Base-by-base conservation (phyloP, 106 monocot species). In the Allium sativum region DNA sequence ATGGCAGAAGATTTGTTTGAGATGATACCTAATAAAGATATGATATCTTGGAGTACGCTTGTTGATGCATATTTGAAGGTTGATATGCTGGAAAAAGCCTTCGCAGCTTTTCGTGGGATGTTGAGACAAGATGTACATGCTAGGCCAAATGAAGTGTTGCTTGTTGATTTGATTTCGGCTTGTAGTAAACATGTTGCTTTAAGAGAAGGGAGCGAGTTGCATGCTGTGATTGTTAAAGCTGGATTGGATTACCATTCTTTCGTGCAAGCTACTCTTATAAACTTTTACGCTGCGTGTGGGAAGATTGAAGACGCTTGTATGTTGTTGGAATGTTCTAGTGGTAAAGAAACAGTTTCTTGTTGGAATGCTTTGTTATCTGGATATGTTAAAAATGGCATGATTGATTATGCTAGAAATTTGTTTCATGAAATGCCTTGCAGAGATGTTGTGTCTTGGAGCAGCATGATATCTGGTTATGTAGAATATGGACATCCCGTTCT, bases 371-470 rank as follows among this genome's bases (percentile, higher is more conserved):
- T 90, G 52, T 59, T 90, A 7, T 74, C 51, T 16, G 82, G 82
- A 15, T 76, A 77, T 61, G 1, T 86, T 20, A 55, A 59, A 10
- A 77, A 74, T 45, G 50, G 41, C 44, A 65, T 75, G 79, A 18
- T 76, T 19, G 61, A 65, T 45, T 68, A 68, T 13, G 87, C 92
- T 7, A 64, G 71, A 21, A 44, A 54, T 8, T 7, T 84, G 55
- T 87, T 92, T 40, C 68, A 77, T 44, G 72, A 74, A 13, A 87
- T 92, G 76, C 70, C 78, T 18, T 69, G 78, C 11, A 83, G 56
- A 66, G 86, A 92, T 58, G 74, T 81, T 0, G 81, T 92, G 53
- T 81, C 86, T 1, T 92, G 92, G 92, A 92, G 73, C 47, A 77
- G 78, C 2, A 13, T 92, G 78, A 87, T 92, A 15, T 68, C 83